A percentile compares a stretch with the other conserved stretches of the same genome.
Evolutionary conservation across 345 rosid species (phyloP).

Genomic region (Rhizophora mangle): DNA sequence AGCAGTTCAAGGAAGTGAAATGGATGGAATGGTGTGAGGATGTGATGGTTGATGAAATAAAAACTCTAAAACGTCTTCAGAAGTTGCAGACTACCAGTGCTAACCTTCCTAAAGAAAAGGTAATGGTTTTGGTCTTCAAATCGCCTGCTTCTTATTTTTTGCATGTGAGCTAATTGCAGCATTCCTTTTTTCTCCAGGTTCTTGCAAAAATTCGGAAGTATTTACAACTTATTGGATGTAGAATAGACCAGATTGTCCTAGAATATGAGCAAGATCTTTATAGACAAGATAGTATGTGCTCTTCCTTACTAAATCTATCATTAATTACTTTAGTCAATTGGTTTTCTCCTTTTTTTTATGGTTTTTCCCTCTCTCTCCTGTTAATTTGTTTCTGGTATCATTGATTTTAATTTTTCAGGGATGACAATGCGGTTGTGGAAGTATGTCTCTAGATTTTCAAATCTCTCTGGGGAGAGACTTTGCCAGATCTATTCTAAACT

Average conservation of each 20-base stretch:
- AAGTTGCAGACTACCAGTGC: constrained; percentile 91
- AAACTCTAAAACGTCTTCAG: constrained; percentile 77
- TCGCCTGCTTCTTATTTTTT: background rate
- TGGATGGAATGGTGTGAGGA: constrained; percentile 99
- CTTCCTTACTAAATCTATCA: constrained; percentile 1
- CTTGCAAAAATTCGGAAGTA: constrained; percentile 89
- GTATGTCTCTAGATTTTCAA: constrained; percentile 90
- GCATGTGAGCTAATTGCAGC: background rate
- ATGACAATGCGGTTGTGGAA: constrained; percentile 89
- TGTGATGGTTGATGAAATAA: constrained; percentile 73
- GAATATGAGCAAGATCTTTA: constrained; percentile 63
- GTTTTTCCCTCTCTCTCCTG: background rate
- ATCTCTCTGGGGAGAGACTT: constrained; percentile 84
- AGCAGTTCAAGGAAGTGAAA: constrained; percentile 96
- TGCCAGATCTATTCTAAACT: constrained; percentile 90
- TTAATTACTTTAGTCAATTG: background rate
- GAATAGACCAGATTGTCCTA: constrained; percentile 75
- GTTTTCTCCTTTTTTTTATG: background rate
- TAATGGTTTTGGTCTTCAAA: constrained; percentile 5
- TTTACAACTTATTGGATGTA: constrained; percentile 81
- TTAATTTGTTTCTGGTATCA: background rate
- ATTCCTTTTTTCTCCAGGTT: constrained; percentile 46
- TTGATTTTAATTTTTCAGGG: constrained; percentile 46
- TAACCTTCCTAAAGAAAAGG: constrained; percentile 96
- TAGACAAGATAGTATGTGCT: constrained; percentile 80